Evolutionary conservation across 148 eudicot genomes (phyloP), one percentile per base, ranked within the genome.

Genomic region (Pharnaceum exiguum): DNA sequence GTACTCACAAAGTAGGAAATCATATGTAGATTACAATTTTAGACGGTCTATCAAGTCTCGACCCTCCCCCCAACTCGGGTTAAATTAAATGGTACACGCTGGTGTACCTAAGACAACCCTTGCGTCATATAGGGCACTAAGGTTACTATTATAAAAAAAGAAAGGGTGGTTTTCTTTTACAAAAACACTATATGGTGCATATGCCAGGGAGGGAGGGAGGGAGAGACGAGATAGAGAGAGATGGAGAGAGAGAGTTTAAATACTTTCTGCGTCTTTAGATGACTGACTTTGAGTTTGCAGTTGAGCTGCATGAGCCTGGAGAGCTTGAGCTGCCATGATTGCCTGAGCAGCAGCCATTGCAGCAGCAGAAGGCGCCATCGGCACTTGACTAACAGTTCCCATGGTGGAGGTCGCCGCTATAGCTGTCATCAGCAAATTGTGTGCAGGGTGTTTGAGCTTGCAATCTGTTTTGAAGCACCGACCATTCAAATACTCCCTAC

Each of bases 291-390:
- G 76, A 44, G 80, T 67, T 63, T 83, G 85, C 22, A 82, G 72
- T 68, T 79, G 85, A 54, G 87, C 80, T 65, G 96, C 87, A 68
- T 91, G 98, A 33, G 98, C 98, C 70, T 91, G 90, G 39, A 93
- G 87, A 55, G 96, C 95, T 72, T 88, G 90, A 55, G 96, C 96
- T 61, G 95, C 95, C 84, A 83, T 87, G 77, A 93, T 93, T 29
- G 98, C 98, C 66, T 93, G 96, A 59, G 98, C 96, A 65, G 98
- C 96, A 68, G 96, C 96, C 96, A 93, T 93, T 26, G 98, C 98
- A 77, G 98, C 96, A 66, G 98, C 98, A 72, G 98, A 86, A 49
- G 96, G 98, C 5, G 98, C 85, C 98, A 91, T 91, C 5, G 98
- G 95, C 47, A 77, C 94, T 77, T 88, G 98, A 69, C 90, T 93